Conservation (phyloP, 1,139 yeast species). For the Wickerhamomyces sp. region DNA sequence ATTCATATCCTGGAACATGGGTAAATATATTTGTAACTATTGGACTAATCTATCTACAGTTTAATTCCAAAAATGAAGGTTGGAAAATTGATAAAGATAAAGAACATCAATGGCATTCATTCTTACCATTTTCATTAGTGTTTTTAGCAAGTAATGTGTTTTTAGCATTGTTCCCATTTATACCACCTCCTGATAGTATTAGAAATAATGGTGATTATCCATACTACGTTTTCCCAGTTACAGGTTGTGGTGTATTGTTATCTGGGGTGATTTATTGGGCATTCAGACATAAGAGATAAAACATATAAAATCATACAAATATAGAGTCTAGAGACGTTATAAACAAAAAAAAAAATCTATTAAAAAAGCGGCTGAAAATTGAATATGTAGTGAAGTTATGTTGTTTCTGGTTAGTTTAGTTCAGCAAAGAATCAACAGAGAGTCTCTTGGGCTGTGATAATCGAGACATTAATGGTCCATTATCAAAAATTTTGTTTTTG, state of each 20-base stretch:
- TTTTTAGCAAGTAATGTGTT: conserved; percentile 48
- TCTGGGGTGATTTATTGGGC: conserved; percentile 44
- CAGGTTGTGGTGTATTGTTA: conserved; percentile 43
- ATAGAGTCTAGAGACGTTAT: too few species aligned
- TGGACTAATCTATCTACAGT: conserved; percentile 39
- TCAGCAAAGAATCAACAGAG: conserved; percentile 16
- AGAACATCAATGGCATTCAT: conserved; percentile 19
- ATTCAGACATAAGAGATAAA: conserved; percentile 3
- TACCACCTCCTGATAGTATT: conserved; percentile 39
- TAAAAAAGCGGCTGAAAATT: too few species aligned
- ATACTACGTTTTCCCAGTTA: conserved; percentile 53
- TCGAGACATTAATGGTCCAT: background rate
- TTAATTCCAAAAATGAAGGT: conserved; percentile 27
- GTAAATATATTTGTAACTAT: conserved; percentile 37
- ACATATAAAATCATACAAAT: too few species aligned
- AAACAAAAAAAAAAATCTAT: too few species aligned
- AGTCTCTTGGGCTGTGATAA: conserved; percentile 8
- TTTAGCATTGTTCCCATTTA: conserved; percentile 51
- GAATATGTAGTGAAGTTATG: background rate
- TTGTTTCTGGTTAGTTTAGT: conserved; percentile 1
- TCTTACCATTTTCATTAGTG: conserved; percentile 26
- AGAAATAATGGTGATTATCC: conserved; percentile 34
- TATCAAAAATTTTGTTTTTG: background rate
- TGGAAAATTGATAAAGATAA: conserved; percentile 27
- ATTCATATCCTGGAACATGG: conserved; percentile 51